Conservation (phyloP, 116 monocot species). For the Posidonia oceanica region DNA sequence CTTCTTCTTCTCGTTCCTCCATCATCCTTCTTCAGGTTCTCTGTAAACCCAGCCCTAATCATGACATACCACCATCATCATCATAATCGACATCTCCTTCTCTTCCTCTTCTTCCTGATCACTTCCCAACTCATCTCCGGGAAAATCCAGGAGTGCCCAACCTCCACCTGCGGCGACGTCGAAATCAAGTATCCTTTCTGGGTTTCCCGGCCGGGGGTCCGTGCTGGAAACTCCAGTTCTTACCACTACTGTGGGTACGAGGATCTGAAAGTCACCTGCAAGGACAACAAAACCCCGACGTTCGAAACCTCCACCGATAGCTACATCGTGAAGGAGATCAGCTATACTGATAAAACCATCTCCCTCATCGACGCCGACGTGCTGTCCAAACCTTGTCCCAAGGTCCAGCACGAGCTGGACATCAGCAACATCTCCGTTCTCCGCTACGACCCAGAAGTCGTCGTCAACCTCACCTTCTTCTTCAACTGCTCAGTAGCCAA, state of each 20-base stretch:
- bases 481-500: not conserved
- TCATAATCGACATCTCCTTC: not conserved
- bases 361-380: constrained; percentile 12
- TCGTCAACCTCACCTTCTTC: constrained; percentile 21
- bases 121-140: not conserved
- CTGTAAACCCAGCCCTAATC: too few relatives aligned
- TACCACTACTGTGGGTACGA: constrained; percentile 12
- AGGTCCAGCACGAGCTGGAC: constrained; percentile 11
- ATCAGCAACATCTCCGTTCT: not conserved
- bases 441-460: not conserved
- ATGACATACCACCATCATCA: too few relatives aligned
- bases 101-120: constrained; percentile 1
- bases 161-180: constrained; percentile 8
- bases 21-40: too few relatives aligned
- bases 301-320: constrained; percentile 3
- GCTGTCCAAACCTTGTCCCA: not conserved
- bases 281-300: not conserved
- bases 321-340: constrained; percentile 11
- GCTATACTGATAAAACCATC: not conserved
- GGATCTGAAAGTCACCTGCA: constrained; percentile 16
- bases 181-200: constrained; percentile 14
- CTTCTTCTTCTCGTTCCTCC: too few relatives aligned
- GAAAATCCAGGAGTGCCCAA: not conserved
- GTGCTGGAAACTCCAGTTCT: not conserved
- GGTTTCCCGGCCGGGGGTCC: not conserved